Evolutionary conservation across 176 grass and related monocot species (phyloP), one percentile per base, ranked within the genome.

Genomic region (Tillandsia fasciculata): DNA sequence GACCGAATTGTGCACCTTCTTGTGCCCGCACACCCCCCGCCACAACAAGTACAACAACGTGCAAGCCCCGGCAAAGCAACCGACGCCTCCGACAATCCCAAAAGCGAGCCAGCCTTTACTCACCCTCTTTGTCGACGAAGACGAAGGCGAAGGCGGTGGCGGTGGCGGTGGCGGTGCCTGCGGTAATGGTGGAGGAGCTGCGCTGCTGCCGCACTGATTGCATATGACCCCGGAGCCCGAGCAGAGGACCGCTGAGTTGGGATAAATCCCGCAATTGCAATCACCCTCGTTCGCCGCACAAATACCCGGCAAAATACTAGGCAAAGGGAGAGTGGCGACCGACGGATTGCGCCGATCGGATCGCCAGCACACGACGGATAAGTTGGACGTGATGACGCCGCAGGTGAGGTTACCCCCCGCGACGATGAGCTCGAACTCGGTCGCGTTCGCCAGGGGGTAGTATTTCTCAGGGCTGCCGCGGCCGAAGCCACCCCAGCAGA

Each of bases 1-100:
- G 14, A 99, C 94, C 17, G 94, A 90, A 77, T 99, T 99, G 75
- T 99, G 89, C 2, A 99, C 82, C 49, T 87, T 74, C 80, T 99
- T 90, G 49, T 85, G 83, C 81, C 75, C 78, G 72, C 82, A 93
- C 68, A 99, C 69, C 22, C 82, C 77, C 64, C 80, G 80, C 18
- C 84, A 61, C 52, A 99, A 9, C 81, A 74, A 83, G 51, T 88
- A 88, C 9, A 85, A 29, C 69, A 99, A 68, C 51, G 89, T 77
- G 66, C 89, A 93, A 42, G 88, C 26, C 0, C 94, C 89, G 0
- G 79, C 26, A 42, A 90, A 90, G 6, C 2, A 7, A 3, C 94
- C 94, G 11, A 99, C 87, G 0, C 87, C 81, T 42, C 94, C 94
- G 22, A 90, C 70, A 1, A 88, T 84, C 2, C 49, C 53, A 69